A percentile compares a stretch with the other conserved stretches of the same genome.
phyloP scores from a whole-genome alignment of 2,329 filamentous ascomycete genomes.

The Claviceps sp. region DNA sequence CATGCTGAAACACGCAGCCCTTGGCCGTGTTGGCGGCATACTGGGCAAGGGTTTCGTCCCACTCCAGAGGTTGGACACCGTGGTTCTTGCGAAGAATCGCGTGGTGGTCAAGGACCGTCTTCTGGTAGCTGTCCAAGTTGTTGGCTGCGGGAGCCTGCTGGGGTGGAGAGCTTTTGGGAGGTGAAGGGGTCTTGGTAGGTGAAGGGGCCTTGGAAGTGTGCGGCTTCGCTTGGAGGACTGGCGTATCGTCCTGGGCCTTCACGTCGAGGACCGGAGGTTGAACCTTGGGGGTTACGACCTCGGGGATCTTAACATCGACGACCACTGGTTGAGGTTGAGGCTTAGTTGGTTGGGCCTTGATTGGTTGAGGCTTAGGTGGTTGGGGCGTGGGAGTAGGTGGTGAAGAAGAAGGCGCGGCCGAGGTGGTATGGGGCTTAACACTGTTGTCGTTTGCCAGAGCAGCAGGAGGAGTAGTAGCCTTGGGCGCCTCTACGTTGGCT shows the following conservation, averaged over 20 bases:
- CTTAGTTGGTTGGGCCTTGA: no score
- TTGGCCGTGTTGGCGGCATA: constrained; percentile 52
- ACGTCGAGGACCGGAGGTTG: background rate
- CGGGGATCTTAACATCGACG: background rate
- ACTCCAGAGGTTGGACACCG: constrained; percentile 48
- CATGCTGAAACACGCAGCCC: constrained; percentile 60
- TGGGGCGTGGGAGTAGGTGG: constrained; percentile 2
- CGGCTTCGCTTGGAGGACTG: background rate
- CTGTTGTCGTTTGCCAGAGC: background rate
- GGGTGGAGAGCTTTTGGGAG: no score
- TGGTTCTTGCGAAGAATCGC: constrained; percentile 80
- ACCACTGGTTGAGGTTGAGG: background rate
- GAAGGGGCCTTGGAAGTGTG: constrained; percentile 1
- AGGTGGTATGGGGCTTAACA: background rate
- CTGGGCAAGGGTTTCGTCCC: constrained; percentile 48
- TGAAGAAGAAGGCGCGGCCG: background rate
- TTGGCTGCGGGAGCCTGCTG: background rate
- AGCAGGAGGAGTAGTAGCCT: constrained; percentile 2
- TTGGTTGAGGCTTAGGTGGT: background rate
- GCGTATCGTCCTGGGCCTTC: background rate
- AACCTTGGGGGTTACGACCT: background rate
- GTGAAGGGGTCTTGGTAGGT: no score
- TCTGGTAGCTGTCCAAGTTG: constrained; percentile 17
- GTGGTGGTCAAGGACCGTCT: constrained; percentile 54
- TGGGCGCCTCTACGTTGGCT: constrained; percentile 4